A percentile compares a stretch with the other conserved stretches of the same genome.
These are phyloP conservation scores for Leccinum pellstonianum DNA, from an alignment of 768 basidiomycete genomes.

Conservation along the genomic window DNA sequence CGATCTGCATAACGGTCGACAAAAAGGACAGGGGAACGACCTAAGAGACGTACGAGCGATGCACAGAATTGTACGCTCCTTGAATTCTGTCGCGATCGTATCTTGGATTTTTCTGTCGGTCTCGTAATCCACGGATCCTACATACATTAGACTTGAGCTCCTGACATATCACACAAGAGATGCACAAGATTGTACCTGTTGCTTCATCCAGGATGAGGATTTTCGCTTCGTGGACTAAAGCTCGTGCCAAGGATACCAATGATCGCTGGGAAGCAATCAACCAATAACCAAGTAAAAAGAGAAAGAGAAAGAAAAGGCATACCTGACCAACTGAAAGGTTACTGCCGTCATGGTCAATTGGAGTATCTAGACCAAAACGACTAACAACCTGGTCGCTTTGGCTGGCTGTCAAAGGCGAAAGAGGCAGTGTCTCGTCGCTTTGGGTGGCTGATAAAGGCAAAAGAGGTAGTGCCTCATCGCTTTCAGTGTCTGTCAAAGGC, in stretches of 20 bases:
- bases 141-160: constrained; percentile 17
- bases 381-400: constrained; percentile 40
- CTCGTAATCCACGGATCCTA: constrained; percentile 83
- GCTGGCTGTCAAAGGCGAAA: constrained; percentile 33
- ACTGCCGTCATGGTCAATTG: constrained; percentile 82
- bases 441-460: constrained; percentile 34
- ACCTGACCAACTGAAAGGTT: constrained; percentile 72
- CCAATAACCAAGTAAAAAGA: not conserved
- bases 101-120: constrained; percentile 90
- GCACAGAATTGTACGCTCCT: constrained; percentile 80
- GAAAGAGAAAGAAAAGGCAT: not conserved
- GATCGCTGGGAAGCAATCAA: constrained; percentile 60
- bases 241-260: constrained; percentile 84
- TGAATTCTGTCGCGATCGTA: constrained; percentile 83
- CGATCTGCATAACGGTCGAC: constrained; percentile 51
- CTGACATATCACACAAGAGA: not conserved
- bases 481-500: constrained; percentile 35
- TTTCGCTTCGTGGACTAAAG: constrained; percentile 81
- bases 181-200: constrained; percentile 46
- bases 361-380: constrained; percentile 79
- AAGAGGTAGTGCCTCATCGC: constrained; percentile 32
- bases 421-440: constrained; percentile 21
- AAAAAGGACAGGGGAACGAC: not conserved
- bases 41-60: constrained; percentile 67
- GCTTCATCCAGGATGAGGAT: constrained; percentile 91